Conservation (phyloP, 163 green algal genomes). For the Volvox carteri region DNA sequence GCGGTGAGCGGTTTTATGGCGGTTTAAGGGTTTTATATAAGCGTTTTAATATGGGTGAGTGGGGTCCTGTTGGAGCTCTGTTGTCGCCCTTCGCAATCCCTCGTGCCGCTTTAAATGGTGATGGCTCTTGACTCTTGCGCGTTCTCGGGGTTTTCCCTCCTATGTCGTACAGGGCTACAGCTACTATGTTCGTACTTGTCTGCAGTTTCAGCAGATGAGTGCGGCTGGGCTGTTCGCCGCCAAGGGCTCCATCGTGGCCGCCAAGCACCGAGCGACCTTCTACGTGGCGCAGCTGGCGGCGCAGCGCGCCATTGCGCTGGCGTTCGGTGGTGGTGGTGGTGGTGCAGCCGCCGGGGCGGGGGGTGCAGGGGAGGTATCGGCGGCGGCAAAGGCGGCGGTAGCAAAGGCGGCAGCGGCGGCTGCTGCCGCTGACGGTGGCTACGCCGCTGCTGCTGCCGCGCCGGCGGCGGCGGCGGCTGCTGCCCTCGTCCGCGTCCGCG, state of each 20-base stretch:
- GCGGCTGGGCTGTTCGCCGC: conserved; percentile 29
- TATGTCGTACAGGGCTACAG: conserved; percentile 4
- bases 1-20: conserved; percentile 26
- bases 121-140: too few species aligned
- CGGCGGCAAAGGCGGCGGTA: background rate
- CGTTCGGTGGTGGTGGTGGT: background rate
- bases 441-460: background rate
- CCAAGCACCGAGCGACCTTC: background rate
- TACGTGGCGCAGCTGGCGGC: conserved; percentile 25
- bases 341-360: background rate
- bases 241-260: conserved; percentile 40
- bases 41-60: too few species aligned
- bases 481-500: background rate
- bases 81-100: too few species aligned
- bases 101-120: too few species aligned
- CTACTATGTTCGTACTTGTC: conserved; percentile 39
- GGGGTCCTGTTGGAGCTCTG: too few species aligned
- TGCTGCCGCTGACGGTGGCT: background rate
- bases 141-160: too few species aligned
- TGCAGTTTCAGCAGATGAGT: conserved; percentile 46
- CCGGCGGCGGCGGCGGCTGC: background rate
- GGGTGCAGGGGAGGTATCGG: background rate
- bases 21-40: too few species aligned
- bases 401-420: background rate
- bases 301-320: conserved; percentile 31